These are phyloP conservation scores for Coprinopsis cinerea DNA, from an alignment of 768 basidiomycete genomes.

Conservation along the genomic window DNA sequence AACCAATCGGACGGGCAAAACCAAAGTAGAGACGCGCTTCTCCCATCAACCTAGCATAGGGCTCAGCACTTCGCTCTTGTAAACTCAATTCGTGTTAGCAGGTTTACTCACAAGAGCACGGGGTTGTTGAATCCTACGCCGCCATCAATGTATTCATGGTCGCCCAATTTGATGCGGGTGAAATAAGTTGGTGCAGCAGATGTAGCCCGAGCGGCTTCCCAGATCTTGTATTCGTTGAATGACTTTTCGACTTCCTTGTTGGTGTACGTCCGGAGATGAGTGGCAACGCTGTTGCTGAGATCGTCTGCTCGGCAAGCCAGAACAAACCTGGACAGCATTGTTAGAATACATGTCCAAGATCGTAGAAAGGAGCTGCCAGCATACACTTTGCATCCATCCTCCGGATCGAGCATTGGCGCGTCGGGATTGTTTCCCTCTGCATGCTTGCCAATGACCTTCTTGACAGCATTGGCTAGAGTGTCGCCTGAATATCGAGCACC, in stretches of 20 bases:
- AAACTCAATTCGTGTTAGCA: not conserved
- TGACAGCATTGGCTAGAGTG: slow-evolving; percentile 22
- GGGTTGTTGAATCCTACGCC: slow-evolving; percentile 29
- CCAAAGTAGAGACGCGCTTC: slow-evolving; percentile 21
- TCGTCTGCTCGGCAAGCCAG: slow-evolving; percentile 20
- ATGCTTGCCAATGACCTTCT: slow-evolving; percentile 19
- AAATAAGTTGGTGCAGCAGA: slow-evolving; percentile 30
- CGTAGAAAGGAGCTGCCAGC: slow-evolving; percentile 2
- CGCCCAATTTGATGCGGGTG: slow-evolving; percentile 21
- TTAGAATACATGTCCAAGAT: not conserved
- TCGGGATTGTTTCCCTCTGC: slow-evolving; percentile 18
- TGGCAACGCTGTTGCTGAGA: slow-evolving; percentile 21
- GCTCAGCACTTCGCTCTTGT: not conserved
- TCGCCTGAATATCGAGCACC: slow-evolving; percentile 21
- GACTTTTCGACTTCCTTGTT: slow-evolving; percentile 22
- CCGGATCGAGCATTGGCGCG: slow-evolving; percentile 21
- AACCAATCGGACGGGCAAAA: slow-evolving; percentile 17
- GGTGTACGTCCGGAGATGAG: slow-evolving; percentile 24
- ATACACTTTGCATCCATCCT: slow-evolving; percentile 26
- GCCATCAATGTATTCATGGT: slow-evolving; percentile 26
- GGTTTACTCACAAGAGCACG: slow-evolving; percentile 18
- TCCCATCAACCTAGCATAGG: slow-evolving; percentile 19
- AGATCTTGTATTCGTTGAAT: slow-evolving; percentile 23
- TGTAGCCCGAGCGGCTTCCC: slow-evolving; percentile 30
- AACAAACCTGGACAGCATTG: slow-evolving; percentile 20